Conservation (phyloP, 768 basidiomycete genomes). For the Nidularia pulvinata region DNA sequence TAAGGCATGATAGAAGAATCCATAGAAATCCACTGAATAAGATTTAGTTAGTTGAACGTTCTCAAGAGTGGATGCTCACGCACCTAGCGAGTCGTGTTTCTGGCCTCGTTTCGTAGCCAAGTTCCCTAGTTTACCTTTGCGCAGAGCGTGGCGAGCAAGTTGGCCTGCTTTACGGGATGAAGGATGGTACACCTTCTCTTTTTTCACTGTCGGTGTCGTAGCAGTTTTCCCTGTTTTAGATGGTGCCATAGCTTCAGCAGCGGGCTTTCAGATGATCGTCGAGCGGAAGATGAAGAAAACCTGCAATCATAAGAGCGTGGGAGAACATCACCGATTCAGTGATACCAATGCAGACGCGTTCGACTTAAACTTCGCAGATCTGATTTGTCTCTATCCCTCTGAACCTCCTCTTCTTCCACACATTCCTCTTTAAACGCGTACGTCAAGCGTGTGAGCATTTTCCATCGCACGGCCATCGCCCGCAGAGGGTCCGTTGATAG, state of each 20-base stretch:
- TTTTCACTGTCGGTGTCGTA: slow-evolving; percentile 35
- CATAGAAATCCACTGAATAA: slow-evolving; percentile 61
- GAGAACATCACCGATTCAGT: too few species aligned
- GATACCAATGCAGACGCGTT: too few species aligned
- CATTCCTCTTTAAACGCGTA: too few species aligned
- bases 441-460: too few species aligned
- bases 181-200: slow-evolving; percentile 83
- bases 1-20: slow-evolving; percentile 75
- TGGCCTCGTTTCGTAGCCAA: slow-evolving; percentile 53
- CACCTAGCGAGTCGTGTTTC: slow-evolving; percentile 57
- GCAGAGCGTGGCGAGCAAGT: slow-evolving; percentile 61
- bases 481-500: too few species aligned
- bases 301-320: too few species aligned
- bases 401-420: too few species aligned
- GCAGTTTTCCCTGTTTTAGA: slow-evolving; percentile 32
- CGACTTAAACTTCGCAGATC: too few species aligned
- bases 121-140: slow-evolving; percentile 67
- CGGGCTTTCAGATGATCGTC: background rate
- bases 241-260: slow-evolving; percentile 30
- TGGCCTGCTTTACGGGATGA: slow-evolving; percentile 84
- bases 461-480: too few species aligned
- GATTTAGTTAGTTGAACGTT: slow-evolving; percentile 5
- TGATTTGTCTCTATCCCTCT: too few species aligned
- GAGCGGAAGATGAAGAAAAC: background rate
- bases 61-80: slow-evolving; percentile 1